Percentiles rank a stretch among this genome's conserved stretches.
Conservation (phyloP, 2,329 filamentous ascomycete genomes). For the Curvularia sp. region DNA sequence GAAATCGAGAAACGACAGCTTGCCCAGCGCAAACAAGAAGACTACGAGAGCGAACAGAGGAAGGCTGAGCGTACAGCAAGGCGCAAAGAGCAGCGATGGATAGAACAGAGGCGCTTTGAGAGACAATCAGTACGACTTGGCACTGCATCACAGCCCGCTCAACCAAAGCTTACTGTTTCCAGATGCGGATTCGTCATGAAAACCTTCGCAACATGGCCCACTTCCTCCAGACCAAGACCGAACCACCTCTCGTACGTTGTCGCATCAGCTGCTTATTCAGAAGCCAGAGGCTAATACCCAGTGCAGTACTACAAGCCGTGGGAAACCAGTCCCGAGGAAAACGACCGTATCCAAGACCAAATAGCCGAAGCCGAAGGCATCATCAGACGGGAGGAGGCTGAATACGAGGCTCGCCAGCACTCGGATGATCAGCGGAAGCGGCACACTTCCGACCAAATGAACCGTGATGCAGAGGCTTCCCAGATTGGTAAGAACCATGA, state of each 20-base stretch:
- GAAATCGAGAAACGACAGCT: slow-evolving; percentile 86
- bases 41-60: slow-evolving; percentile 72
- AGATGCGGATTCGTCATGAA: slow-evolving; percentile 79
- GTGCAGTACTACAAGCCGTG: slow-evolving; percentile 84
- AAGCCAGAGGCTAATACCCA: slow-evolving; percentile 26
- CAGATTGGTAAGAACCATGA: slow-evolving; percentile 36
- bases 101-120: slow-evolving; percentile 77
- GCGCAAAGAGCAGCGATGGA: slow-evolving; percentile 66
- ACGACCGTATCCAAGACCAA: slow-evolving; percentile 74
- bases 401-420: slow-evolving; percentile 62
- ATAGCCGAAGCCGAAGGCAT: slow-evolving; percentile 68
- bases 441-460: slow-evolving; percentile 22
- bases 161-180: slow-evolving; percentile 26
- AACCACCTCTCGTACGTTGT: slow-evolving; percentile 74
- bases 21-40: slow-evolving; percentile 76
- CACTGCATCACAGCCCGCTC: neutral
- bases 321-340: slow-evolving; percentile 73
- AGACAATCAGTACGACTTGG: slow-evolving; percentile 70
- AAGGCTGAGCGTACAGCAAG: slow-evolving; percentile 71
- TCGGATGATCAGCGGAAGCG: slow-evolving; percentile 36
- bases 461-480: slow-evolving; percentile 26
- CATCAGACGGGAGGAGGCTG: slow-evolving; percentile 70
- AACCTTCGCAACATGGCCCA: slow-evolving; percentile 75
- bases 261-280: neutral
- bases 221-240: slow-evolving; percentile 73